A percentile compares a stretch with the other conserved stretches of the same genome.
Conservation (phyloP, 768 basidiomycete species). For the Tylopilus sp. region DNA sequence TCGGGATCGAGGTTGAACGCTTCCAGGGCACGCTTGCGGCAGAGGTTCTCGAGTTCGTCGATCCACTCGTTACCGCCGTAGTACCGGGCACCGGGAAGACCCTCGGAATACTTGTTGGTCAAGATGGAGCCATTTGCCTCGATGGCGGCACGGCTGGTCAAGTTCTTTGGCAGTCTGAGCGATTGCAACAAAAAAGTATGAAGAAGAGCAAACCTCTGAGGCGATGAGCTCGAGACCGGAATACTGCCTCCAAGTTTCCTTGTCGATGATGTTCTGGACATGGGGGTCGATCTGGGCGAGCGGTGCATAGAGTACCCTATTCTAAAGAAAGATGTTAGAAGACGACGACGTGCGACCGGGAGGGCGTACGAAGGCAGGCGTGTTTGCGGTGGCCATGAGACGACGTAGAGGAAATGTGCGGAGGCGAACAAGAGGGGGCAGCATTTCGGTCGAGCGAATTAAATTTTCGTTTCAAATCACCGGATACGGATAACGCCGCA, state of each 20-base stretch:
- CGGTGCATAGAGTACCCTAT: conserved; percentile 86
- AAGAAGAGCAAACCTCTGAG: conserved; percentile 68
- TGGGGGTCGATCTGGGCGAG: conserved; percentile 91
- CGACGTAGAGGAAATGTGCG: conserved; percentile 22
- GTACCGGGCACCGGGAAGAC: conserved; percentile 95
- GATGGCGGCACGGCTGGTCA: conserved; percentile 94
- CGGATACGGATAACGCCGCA: conserved; percentile 26
- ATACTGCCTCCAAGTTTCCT: conserved; percentile 98
- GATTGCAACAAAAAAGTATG: background rate
- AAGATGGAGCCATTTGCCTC: conserved; percentile 98
- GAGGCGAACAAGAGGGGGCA: conserved; percentile 28
- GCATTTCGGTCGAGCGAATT: conserved; percentile 25
- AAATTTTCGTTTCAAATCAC: conserved; percentile 13
- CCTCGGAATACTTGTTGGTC: conserved; percentile 99
- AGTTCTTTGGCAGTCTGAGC: conserved; percentile 53
- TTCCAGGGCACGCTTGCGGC: conserved; percentile 91
- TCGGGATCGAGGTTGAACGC: conserved; percentile 93
- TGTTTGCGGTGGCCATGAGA: conserved; percentile 58
- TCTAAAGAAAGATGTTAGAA: conserved; percentile 45
- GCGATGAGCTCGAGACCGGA: conserved; percentile 98
- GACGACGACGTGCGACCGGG: background rate
- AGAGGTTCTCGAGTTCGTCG: conserved; percentile 92
- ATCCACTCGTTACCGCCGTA: conserved; percentile 98
- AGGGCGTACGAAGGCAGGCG: conserved; percentile 56
- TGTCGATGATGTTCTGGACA: conserved; percentile 96